phyloP scores from a whole-genome alignment of 1,284 basidiomycete genomes.

The Sporisorium exsertum region DNA sequence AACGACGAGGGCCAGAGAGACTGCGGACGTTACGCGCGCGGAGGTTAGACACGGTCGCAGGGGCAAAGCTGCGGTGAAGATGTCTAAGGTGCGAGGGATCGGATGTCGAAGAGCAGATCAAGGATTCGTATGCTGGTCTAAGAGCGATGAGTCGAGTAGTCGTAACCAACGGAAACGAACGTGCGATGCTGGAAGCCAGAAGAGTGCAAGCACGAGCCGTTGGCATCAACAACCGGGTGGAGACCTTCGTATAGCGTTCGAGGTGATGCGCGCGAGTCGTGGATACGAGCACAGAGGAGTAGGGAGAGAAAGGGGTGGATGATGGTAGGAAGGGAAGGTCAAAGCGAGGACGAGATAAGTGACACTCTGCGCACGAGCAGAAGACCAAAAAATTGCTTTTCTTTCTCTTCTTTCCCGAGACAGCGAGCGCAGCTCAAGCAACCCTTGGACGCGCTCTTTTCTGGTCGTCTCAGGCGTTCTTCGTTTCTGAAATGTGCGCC shows the following conservation, averaged over 20 bases:
- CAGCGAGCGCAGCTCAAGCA: neutral
- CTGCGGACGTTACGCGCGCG: neutral
- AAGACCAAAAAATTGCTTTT: neutral
- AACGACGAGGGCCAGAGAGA: neutral
- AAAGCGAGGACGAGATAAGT: conserved; percentile 1
- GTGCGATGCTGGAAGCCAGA: conserved; percentile 27
- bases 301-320: neutral
- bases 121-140: conserved; percentile 13
- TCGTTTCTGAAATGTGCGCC: neutral
- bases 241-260: no score
- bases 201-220: conserved; percentile 33
- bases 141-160: conserved; percentile 3
- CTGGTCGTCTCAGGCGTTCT: neutral
- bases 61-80: neutral
- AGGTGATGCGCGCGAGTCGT: neutral
- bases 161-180: conserved; percentile 16
- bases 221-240: conserved; percentile 33
- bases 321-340: neutral
- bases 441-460: neutral
- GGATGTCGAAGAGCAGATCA: neutral
- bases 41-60: neutral
- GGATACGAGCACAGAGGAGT: neutral
- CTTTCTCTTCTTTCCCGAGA: neutral
- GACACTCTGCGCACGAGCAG: conserved; percentile 3
- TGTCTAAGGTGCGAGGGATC: conserved; percentile 4